Conservation (phyloP, 345 rosid genomes). For the Fremontodendron californicum region DNA sequence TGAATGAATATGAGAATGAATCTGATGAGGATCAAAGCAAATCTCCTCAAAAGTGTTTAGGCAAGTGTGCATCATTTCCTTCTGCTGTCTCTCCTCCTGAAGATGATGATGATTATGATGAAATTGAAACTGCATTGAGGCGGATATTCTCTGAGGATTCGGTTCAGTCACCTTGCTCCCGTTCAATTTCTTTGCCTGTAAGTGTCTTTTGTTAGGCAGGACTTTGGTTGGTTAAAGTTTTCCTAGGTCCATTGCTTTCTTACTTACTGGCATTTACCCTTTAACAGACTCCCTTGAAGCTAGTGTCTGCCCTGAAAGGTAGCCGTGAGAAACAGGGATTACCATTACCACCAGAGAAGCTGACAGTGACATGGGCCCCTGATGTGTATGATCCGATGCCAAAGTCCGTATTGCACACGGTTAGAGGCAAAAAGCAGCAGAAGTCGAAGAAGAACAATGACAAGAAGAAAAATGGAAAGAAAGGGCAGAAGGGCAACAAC, state of each 20-base stretch:
- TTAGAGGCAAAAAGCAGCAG: constrained; percentile 49
- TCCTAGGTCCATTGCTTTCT: no score
- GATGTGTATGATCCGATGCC: constrained; percentile 93
- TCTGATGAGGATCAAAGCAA: constrained; percentile 31
- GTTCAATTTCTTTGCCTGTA: constrained; percentile 33
- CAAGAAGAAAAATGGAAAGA: constrained; percentile 65
- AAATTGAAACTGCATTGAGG: constrained; percentile 29
- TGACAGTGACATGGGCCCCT: constrained; percentile 72
- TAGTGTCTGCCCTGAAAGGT: constrained; percentile 80
- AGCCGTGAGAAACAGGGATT: constrained; percentile 63
- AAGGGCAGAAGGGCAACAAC: constrained; percentile 55
- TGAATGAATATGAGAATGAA: constrained; percentile 31
- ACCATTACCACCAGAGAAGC: constrained; percentile 34
- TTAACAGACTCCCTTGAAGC: constrained; percentile 39
- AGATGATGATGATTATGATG: constrained; percentile 36
- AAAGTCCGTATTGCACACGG: constrained; percentile 57
- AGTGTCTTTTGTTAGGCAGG: constrained; percentile 14
- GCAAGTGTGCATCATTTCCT: constrained; percentile 30
- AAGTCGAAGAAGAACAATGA: constrained; percentile 51
- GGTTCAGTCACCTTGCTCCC: background rate
- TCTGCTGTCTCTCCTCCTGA: constrained; percentile 26
- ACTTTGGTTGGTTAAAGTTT: background rate
- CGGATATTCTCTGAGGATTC: constrained; percentile 33
- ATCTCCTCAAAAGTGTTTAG: constrained; percentile 22
- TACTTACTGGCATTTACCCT: background rate